Conservation (phyloP, 345 rosid genomes). For the Jatropha curcas region DNA sequence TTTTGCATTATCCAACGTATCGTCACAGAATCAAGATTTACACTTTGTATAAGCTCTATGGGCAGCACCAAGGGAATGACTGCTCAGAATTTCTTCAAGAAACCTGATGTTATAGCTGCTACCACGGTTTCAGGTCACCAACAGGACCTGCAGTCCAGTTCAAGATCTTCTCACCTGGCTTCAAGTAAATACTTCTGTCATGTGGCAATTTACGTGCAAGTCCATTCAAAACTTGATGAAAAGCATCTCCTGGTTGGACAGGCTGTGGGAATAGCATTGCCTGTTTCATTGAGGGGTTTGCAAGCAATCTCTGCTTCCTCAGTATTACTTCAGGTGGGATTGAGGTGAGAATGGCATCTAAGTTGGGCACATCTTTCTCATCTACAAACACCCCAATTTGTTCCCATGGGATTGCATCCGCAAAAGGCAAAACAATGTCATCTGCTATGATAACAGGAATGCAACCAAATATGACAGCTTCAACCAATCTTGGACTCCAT, state of each 20-base stretch:
- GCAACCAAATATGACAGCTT: constrained; percentile 97
- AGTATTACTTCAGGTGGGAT: constrained; percentile 74
- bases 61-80: background rate
- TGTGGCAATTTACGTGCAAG: constrained; percentile 69
- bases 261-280: constrained; percentile 43
- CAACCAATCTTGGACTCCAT: constrained; percentile 97
- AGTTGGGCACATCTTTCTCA: constrained; percentile 77
- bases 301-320: constrained; percentile 87
- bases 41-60: constrained; percentile 1
- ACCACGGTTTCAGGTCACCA: constrained; percentile 92
- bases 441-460: constrained; percentile 96
- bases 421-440: constrained; percentile 87
- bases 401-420: constrained; percentile 98
- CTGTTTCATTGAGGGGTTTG: constrained; percentile 89
- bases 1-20: background rate
- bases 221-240: constrained; percentile 26
- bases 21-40: constrained; percentile 3
- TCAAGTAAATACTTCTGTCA: constrained; percentile 49
- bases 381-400: constrained; percentile 87
- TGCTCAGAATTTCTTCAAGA: constrained; percentile 3
- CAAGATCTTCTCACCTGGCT: constrained; percentile 54
- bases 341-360: constrained; percentile 82
- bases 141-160: constrained; percentile 93
- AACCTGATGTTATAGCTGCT: background rate
- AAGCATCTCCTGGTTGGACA: constrained; percentile 28